Evolutionary conservation across 164 flowering plant genomes (phyloP).

Genomic region (Sextonia rubra): DNA sequence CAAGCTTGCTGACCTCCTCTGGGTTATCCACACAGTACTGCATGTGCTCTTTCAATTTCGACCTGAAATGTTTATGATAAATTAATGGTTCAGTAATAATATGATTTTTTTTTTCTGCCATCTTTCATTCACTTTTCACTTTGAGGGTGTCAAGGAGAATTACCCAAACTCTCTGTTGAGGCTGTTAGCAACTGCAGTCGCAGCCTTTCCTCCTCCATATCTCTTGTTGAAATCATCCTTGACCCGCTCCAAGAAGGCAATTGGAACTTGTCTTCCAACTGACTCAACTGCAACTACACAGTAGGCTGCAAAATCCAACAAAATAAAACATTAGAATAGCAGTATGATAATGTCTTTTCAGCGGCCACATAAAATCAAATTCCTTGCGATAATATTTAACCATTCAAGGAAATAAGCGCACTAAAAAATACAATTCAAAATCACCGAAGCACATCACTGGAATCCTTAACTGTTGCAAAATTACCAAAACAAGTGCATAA

Average conservation of each 20-base stretch:
- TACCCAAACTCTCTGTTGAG: conserved; percentile 55
- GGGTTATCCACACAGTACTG: conserved; percentile 85
- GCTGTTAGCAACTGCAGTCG: conserved; percentile 43
- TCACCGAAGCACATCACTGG: not conserved
- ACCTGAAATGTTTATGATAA: conserved; percentile 26
- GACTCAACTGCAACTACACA: conserved; percentile 31
- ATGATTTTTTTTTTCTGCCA: not conserved
- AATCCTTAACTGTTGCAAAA: not conserved
- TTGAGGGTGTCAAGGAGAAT: not conserved
- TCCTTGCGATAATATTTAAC: too few relatives aligned
- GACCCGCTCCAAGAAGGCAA: conserved; percentile 31
- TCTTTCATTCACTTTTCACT: not conserved
- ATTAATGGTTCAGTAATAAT: not conserved
- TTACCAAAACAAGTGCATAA: not conserved
- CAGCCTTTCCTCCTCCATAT: conserved; percentile 56
- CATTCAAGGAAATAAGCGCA: not conserved
- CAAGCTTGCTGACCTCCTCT: conserved; percentile 79
- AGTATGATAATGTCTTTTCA: not conserved
- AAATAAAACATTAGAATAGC: not conserved
- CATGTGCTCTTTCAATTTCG: conserved; percentile 89
- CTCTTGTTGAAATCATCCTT: conserved; percentile 52
- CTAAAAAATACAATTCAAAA: not conserved
- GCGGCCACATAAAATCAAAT: too few relatives aligned
- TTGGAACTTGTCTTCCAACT: conserved; percentile 27
- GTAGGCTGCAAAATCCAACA: conserved; percentile 17